phyloP scores from a whole-genome alignment of 495 filamentous ascomycete genomes.

The Saxophila tyrrhenica region DNA sequence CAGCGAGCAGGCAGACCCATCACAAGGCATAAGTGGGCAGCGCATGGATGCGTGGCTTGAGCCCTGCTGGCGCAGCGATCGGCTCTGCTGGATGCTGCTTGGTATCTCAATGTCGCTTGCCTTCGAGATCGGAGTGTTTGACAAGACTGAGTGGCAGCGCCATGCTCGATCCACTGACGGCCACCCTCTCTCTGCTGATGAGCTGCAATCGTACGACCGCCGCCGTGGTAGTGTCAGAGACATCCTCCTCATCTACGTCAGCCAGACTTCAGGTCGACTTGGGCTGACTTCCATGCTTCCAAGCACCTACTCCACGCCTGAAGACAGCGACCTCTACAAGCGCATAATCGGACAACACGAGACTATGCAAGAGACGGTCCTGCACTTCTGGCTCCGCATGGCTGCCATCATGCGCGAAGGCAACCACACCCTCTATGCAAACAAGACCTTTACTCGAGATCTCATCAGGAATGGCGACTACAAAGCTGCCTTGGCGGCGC shows the following conservation, averaged over 20 bases:
- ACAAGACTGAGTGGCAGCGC: constrained; percentile 55
- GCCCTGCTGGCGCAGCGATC: constrained; percentile 89
- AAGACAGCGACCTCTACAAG: constrained; percentile 18
- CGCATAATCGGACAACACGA: constrained; percentile 3
- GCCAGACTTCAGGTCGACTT: constrained; percentile 80
- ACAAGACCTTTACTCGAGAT: constrained; percentile 68
- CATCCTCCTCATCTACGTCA: constrained; percentile 77
- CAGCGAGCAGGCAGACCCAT: constrained; percentile 21
- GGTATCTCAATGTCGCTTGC: constrained; percentile 81
- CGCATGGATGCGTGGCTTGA: constrained; percentile 91
- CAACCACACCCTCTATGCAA: constrained; percentile 74
- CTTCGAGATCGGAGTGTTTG: constrained; percentile 91
- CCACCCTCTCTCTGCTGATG: constrained; percentile 26
- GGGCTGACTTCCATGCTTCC: constrained; percentile 93
- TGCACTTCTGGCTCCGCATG: constrained; percentile 84
- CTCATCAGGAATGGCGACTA: constrained; percentile 80
- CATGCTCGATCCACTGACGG: constrained; percentile 41
- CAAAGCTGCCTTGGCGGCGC: constrained; percentile 62
- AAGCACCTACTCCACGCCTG: constrained; percentile 21
- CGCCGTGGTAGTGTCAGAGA: constrained; percentile 74
- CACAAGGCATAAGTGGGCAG: constrained; percentile 41
- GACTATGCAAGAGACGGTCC: constrained; percentile 57
- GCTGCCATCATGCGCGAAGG: constrained; percentile 80
- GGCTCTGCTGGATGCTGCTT: constrained; percentile 97
- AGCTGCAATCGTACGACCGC: constrained; percentile 61